Percentiles rank a stretch among this genome's conserved stretches.
Conservation (phyloP, 2,329 filamentous ascomycete genomes). For the Polytolypa hystricis region DNA sequence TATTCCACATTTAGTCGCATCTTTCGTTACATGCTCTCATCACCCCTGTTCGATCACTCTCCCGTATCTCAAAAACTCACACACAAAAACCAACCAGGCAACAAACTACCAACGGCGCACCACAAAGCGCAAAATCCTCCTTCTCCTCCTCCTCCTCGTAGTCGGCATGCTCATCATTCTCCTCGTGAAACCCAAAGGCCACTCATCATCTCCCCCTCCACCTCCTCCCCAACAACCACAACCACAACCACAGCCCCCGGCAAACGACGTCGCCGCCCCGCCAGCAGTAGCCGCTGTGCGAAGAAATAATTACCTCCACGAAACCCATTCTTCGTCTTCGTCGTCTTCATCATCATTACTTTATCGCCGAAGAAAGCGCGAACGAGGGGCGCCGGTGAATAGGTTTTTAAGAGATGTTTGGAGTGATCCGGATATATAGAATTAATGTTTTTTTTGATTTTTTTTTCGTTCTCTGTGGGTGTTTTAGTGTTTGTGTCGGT, state of each 20-base stretch:
- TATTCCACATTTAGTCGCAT: no score
- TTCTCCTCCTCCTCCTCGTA: conserved; percentile 75
- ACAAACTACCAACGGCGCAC: conserved; percentile 80
- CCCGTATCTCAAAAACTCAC: neutral
- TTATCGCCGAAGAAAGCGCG: no score
- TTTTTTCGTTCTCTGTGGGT: no score
- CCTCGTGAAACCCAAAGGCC: conserved; percentile 61
- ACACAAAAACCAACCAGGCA: conserved; percentile 34
- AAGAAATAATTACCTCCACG: no score
- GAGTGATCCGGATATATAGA: no score
- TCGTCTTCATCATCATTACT: no score
- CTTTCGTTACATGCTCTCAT: neutral
- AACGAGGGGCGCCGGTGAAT: no score
- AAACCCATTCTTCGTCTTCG: no score
- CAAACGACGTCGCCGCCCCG: conserved; percentile 6
- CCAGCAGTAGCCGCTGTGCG: neutral
- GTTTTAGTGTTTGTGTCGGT: no score
- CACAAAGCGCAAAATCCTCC: conserved; percentile 84
- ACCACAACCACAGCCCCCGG: conserved; percentile 12
- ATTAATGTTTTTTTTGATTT: no score
- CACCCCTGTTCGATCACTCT: neutral
- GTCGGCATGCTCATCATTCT: conserved; percentile 78
- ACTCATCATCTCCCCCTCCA: conserved; percentile 15
- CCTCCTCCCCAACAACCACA: conserved; percentile 16
- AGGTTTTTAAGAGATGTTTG: no score